These are phyloP conservation scores for Malus asiatica DNA, from an alignment of 306 rosid genomes.

Conservation along the genomic window DNA sequence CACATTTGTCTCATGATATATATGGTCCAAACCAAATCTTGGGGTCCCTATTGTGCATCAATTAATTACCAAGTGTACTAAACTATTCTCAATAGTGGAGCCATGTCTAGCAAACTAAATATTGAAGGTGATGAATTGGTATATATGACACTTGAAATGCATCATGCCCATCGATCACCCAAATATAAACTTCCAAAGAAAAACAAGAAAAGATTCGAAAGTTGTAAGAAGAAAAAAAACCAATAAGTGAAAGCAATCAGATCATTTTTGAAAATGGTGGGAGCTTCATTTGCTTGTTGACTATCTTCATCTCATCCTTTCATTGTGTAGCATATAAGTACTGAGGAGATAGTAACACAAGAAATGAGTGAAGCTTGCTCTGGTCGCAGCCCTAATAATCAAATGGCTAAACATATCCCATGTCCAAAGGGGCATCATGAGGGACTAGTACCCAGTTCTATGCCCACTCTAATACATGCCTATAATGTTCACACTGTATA, in stretches of 20 bases:
- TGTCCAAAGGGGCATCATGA: constrained; percentile 52
- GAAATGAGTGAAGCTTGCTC: constrained; percentile 56
- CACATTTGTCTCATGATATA: no score
- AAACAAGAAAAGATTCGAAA: constrained; percentile 16
- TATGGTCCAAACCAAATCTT: background rate
- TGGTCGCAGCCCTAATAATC: constrained; percentile 57
- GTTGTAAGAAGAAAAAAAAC: constrained; percentile 5
- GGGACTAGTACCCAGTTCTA: background rate
- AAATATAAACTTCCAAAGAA: background rate
- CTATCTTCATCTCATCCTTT: constrained; percentile 32
- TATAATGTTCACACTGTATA: background rate
- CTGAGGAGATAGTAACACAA: constrained; percentile 45
- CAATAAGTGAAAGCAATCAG: constrained; percentile 26
- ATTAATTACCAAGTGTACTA: background rate
- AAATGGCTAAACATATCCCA: constrained; percentile 30
- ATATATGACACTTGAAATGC: background rate
- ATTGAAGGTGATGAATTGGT: background rate
- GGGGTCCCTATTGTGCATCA: background rate
- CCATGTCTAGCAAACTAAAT: background rate
- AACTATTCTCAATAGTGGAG: constrained; percentile 8
- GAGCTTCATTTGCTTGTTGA: constrained; percentile 60
- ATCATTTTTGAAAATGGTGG: constrained; percentile 30
- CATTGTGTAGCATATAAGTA: constrained; percentile 21
- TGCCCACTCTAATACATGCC: constrained; percentile 6
- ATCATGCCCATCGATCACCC: constrained; percentile 1